Evolutionary conservation across 495 filamentous ascomycete species (phyloP).

Genomic region (Talaromyces borbonicus): DNA sequence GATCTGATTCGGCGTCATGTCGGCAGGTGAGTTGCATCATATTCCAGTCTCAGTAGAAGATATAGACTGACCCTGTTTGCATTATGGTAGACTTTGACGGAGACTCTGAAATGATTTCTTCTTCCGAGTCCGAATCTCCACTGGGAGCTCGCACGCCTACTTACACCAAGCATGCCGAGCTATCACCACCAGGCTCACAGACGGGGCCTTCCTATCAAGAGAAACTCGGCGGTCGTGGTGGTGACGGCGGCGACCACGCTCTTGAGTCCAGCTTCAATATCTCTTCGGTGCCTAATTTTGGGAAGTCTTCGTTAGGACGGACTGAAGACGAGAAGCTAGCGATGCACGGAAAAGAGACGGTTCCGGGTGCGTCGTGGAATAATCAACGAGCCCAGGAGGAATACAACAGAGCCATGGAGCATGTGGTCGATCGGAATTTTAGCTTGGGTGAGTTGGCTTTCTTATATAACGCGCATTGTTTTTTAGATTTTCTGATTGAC

Average conservation of each 20-base stretch:
- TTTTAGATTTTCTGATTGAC: not conserved
- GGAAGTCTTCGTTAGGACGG: conserved; percentile 13
- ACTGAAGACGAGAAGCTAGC: conserved; percentile 14
- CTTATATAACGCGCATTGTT: too few species aligned
- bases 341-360: conserved; percentile 20
- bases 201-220: conserved; percentile 10
- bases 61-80: not conserved
- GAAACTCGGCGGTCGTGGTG: conserved; percentile 11
- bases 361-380: conserved; percentile 47
- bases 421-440: conserved; percentile 39
- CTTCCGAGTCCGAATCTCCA: conserved; percentile 28
- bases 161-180: conserved; percentile 24
- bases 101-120: conserved; percentile 50
- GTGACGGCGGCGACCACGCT: too few species aligned
- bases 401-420: conserved; percentile 39
- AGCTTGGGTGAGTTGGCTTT: conserved; percentile 27
- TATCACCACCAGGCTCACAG: conserved; percentile 49
- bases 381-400: conserved; percentile 54
- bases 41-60: too few species aligned
- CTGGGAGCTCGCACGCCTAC: conserved; percentile 30
- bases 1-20: not conserved
- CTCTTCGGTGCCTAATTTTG: conserved; percentile 4
- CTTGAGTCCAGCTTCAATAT: conserved; percentile 9
- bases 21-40: conserved; percentile 1
- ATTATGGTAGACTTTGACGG: conserved; percentile 37